Base-by-base conservation (phyloP, 345 rosid genomes). In the Rhodamnia argentea region DNA sequence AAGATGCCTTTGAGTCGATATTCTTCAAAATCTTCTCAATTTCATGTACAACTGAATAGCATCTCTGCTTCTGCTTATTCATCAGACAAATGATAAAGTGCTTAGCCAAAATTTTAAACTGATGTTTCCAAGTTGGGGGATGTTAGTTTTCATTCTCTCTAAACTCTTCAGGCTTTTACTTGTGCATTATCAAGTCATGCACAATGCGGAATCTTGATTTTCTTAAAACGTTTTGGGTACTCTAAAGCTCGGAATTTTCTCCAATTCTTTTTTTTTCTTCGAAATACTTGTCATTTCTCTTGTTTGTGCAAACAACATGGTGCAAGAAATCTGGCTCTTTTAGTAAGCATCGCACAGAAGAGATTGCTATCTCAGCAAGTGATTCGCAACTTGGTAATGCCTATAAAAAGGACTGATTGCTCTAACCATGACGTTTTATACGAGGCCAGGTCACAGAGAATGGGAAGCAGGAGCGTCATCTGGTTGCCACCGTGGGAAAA, bases 401-500 rank as follows among this genome's bases (percentile, higher is more conserved):
- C 20, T 62, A 64, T 32, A 62, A 62, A 62, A 29, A 62, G 75
- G 75, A 62, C 44, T 10, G 78, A 64, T 32, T 37, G 26, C 47
- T 70, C 81, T 37, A 20, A 70, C 26, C 47, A 37, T 20, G 23
- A 37, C 14, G 24, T 70, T 70, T 70, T 70, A 37, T 70, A 18
- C 40, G 20, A 70, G 81, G 81, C 40, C 54, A 92, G 93, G 91
- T 92, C 20, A 92, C 92, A 1, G 93, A 92, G 85, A 90, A 90
- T 75, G 92, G 92, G 78, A 92, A 86, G 89, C 91, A 92, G 88
- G 90, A 92, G 91, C 89, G 93, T 83, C 88, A 97, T 89, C 92
- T 97, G 90, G 99, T 95, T 42, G 98, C 99, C 89, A 97, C 99
- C 3, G 98, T 94, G 64, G 99, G 99, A 86, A 97, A 95, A 89